Percentiles rank a stretch among this genome's conserved stretches.
Evolutionary conservation across 192 early-diverging fungal species (phyloP).

Genomic region (Podila clonocystis): DNA sequence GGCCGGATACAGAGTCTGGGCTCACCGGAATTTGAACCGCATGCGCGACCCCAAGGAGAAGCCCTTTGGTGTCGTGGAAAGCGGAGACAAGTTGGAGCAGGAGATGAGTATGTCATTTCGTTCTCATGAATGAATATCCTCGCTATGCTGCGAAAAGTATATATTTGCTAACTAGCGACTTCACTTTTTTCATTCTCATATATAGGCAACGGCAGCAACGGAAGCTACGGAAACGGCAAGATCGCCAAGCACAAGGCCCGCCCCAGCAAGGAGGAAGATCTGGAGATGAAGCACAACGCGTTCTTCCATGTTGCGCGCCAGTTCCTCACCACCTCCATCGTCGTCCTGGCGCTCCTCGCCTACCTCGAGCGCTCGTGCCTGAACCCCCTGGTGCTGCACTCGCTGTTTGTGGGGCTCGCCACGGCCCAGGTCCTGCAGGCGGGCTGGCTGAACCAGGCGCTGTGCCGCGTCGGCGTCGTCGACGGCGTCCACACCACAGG

Average conservation of each 20-base stretch:
- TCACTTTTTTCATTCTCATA: neutral
- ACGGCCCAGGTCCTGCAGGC: slow-evolving; percentile 25
- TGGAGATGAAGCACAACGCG: slow-evolving; percentile 21
- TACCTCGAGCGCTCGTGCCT: slow-evolving; percentile 32
- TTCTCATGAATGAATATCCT: neutral
- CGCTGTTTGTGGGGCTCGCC: slow-evolving; percentile 17
- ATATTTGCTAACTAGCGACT: neutral
- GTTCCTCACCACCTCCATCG: slow-evolving; percentile 26
- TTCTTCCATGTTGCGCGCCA: slow-evolving; percentile 21
- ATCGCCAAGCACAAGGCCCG: slow-evolving; percentile 25
- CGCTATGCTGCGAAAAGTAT: neutral
- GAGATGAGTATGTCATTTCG: neutral
- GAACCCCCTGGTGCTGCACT: slow-evolving; percentile 18
- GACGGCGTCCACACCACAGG: slow-evolving; percentile 36
- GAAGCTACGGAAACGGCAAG: slow-evolving; percentile 3
- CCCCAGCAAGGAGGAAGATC: slow-evolving; percentile 12
- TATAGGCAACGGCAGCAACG: neutral
- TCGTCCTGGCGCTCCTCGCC: slow-evolving; percentile 17
- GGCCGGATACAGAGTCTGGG: slow-evolving; percentile 28
- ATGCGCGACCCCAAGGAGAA: slow-evolving; percentile 23
- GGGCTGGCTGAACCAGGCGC: slow-evolving; percentile 14
- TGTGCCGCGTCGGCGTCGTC: slow-evolving; percentile 21
- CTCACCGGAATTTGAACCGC: neutral
- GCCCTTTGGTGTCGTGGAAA: slow-evolving; percentile 21
- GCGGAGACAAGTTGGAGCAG: neutral